phyloP scores from a whole-genome alignment of 805 yeast genomes.

The Cyberlindnera bimundalis region DNA sequence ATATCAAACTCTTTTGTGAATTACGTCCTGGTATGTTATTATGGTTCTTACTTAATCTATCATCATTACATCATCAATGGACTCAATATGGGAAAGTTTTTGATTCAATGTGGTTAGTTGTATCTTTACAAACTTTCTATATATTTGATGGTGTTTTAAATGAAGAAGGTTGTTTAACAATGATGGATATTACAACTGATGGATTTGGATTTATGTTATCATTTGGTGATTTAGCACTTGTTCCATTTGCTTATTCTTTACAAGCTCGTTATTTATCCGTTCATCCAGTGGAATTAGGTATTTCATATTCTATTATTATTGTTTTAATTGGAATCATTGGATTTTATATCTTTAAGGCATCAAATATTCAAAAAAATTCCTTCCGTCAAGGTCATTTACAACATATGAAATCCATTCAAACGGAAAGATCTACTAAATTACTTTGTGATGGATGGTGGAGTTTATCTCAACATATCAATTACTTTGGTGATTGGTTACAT shows the following conservation, averaged over 20 bases:
- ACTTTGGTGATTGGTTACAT: slow-evolving; percentile 92
- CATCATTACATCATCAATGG: slow-evolving; percentile 82
- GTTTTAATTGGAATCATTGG: slow-evolving; percentile 55
- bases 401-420: slow-evolving; percentile 65
- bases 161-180: slow-evolving; percentile 84
- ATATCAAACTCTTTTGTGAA: slow-evolving; percentile 89
- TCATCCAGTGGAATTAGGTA: slow-evolving; percentile 55
- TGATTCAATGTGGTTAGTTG: slow-evolving; percentile 71
- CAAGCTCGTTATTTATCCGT: slow-evolving; percentile 81
- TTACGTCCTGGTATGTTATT: slow-evolving; percentile 90
- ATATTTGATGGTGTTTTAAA: slow-evolving; percentile 89
- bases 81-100: slow-evolving; percentile 52
- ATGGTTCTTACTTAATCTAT: slow-evolving; percentile 75
- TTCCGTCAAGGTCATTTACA: slow-evolving; percentile 76
- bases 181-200: slow-evolving; percentile 96
- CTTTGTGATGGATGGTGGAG: slow-evolving; percentile 97
- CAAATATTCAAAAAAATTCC: slow-evolving; percentile 81
- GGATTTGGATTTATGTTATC: slow-evolving; percentile 97
- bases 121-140: slow-evolving; percentile 71
- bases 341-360: slow-evolving; percentile 74
- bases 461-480: slow-evolving; percentile 85
- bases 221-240: slow-evolving; percentile 89
- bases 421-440: slow-evolving; percentile 75
- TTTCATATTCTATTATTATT: slow-evolving; percentile 35
- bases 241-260: slow-evolving; percentile 86